Conservation (phyloP, 164 flowering plant species). For the Amborella trichopoda region DNA sequence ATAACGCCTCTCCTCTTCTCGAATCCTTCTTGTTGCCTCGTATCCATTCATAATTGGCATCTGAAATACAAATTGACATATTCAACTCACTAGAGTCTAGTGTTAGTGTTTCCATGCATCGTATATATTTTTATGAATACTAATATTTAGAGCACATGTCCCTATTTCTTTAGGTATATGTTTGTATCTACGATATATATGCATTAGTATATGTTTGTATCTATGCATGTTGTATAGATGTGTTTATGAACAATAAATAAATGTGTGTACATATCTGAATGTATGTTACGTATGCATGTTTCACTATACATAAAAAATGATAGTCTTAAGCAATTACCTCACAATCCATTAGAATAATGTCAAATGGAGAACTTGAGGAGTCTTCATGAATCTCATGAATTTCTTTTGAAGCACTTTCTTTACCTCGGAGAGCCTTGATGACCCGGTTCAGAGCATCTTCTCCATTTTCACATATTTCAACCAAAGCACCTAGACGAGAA, state of each 20-base stretch:
- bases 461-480: constrained; percentile 35
- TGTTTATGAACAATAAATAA: too few relatives aligned
- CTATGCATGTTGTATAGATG: too few relatives aligned
- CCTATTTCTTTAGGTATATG: too few relatives aligned
- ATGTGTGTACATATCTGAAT: too few relatives aligned
- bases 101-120: background rate
- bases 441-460: constrained; percentile 28
- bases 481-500: constrained; percentile 29
- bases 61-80: constrained; percentile 11
- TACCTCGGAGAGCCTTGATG: constrained; percentile 11
- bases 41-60: constrained; percentile 56
- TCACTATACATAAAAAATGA: background rate
- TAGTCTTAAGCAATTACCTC: constrained; percentile 25
- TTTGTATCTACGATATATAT: too few relatives aligned
- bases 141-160: too few relatives aligned
- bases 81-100: background rate
- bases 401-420: too few relatives aligned
- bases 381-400: constrained; percentile 4
- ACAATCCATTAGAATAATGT: constrained; percentile 55
- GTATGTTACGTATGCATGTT: background rate
- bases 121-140: too few relatives aligned
- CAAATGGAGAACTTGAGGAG: constrained; percentile 23
- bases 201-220: too few relatives aligned
- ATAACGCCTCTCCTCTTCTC: constrained; percentile 24
- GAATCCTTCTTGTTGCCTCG: constrained; percentile 40